Evolutionary conservation across 345 rosid genomes (phyloP).

Genomic region (Pistacia vera): DNA sequence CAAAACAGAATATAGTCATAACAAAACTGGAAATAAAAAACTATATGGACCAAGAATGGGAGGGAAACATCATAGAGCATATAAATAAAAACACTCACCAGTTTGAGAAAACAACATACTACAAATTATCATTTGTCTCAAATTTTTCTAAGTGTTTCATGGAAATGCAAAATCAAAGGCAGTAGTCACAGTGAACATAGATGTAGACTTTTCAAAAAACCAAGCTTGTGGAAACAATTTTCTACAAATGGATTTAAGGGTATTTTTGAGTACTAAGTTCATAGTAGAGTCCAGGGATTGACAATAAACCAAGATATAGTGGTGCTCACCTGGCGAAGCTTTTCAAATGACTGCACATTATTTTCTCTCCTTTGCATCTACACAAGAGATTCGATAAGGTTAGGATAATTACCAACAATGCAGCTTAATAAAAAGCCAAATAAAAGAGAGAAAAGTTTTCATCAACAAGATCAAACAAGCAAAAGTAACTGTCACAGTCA

Average conservation of each 20-base stretch:
- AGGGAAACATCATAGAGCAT: background rate
- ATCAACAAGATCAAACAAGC: background rate
- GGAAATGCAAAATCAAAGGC: background rate
- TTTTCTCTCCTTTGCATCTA: constrained; percentile 99
- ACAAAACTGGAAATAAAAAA: background rate
- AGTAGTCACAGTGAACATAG: background rate
- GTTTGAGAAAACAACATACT: background rate
- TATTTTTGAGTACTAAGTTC: background rate
- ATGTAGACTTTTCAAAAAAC: background rate
- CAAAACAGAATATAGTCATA: background rate
- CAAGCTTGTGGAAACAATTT: background rate
- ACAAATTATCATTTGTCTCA: background rate
- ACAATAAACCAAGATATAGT: constrained; percentile 1
- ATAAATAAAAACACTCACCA: too few relatives aligned
- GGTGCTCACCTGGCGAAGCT: constrained; percentile 89
- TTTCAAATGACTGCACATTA: constrained; percentile 97
- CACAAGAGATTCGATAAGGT: constrained; percentile 17
- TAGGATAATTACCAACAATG: constrained; percentile 11
- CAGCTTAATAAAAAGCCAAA: background rate
- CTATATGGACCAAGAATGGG: background rate
- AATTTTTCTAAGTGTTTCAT: background rate
- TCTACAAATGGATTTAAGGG: background rate
- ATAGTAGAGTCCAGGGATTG: background rate
- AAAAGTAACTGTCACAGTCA: background rate
- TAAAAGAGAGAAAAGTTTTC: background rate